These are phyloP conservation scores for Colletotrichum sp. DNA, from an alignment of 2,329 filamentous ascomycete genomes.

Conservation along the genomic window DNA sequence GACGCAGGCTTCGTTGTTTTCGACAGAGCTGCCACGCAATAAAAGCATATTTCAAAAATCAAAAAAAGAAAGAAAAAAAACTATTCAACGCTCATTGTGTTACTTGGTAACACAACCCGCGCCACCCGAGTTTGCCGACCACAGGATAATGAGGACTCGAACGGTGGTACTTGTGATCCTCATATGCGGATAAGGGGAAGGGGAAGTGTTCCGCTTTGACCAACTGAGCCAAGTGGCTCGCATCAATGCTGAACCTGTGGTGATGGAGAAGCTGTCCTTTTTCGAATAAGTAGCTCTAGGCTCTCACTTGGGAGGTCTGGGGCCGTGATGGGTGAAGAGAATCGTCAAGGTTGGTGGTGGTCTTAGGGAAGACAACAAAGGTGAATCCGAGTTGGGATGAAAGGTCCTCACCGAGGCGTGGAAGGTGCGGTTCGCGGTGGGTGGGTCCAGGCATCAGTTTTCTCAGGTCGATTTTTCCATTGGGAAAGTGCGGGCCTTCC, in stretches of 20 bases:
- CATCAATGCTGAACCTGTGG: background rate
- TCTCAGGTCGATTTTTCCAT: background rate
- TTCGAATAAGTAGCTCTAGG: background rate
- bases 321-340: background rate
- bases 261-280: background rate
- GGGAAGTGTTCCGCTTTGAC: background rate
- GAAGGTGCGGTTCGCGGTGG: background rate
- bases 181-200: background rate
- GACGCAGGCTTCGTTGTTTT: background rate
- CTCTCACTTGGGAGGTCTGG: background rate
- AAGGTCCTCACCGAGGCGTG: background rate
- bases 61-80: background rate
- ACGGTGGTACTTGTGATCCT: background rate
- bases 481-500: background rate
- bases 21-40: background rate
- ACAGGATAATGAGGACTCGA: background rate
- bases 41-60: background rate
- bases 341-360: background rate
- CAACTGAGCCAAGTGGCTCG: background rate
- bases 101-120: background rate
- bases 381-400: background rate
- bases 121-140: background rate
- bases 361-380: background rate
- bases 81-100: background rate
- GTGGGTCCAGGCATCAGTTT: background rate